These are phyloP conservation scores for Ustilago sp. DNA, from an alignment of 1,284 basidiomycete genomes.

Conservation along the genomic window DNA sequence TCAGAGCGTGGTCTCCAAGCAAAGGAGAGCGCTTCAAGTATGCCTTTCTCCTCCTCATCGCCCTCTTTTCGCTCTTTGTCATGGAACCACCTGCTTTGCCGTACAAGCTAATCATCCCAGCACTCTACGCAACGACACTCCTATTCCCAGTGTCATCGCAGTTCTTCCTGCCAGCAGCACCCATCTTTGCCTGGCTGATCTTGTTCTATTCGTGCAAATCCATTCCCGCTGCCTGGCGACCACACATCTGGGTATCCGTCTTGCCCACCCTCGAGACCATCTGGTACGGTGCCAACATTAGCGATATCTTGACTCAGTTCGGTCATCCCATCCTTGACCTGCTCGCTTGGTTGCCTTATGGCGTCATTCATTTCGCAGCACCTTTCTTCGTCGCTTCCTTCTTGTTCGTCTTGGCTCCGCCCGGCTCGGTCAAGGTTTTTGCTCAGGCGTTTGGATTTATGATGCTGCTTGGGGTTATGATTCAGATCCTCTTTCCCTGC, in stretches of 20 bases:
- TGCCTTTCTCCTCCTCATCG: constrained; percentile 68
- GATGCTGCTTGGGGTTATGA: constrained; percentile 88
- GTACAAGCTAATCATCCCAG: constrained; percentile 83
- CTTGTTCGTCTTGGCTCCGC: constrained; percentile 83
- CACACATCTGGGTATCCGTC: constrained; percentile 87
- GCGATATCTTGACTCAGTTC: constrained; percentile 91
- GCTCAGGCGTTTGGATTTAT: constrained; percentile 91
- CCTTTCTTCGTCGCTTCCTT: constrained; percentile 76
- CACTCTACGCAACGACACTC: constrained; percentile 78
- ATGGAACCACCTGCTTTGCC: constrained; percentile 80
- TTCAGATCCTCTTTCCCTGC: constrained; percentile 91
- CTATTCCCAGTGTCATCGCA: constrained; percentile 89
- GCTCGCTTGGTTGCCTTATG: constrained; percentile 95
- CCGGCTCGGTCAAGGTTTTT: constrained; percentile 85
- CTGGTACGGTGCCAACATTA: constrained; percentile 95
- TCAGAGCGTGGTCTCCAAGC: constrained; percentile 55
- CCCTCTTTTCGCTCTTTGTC: constrained; percentile 80
- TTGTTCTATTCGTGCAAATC: constrained; percentile 85
- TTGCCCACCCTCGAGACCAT: constrained; percentile 94
- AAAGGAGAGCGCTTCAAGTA: constrained; percentile 64
- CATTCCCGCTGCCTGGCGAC: constrained; percentile 81
- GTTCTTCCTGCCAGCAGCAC: constrained; percentile 89
- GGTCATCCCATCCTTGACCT: constrained; percentile 93
- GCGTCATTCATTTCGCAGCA: constrained; percentile 86
- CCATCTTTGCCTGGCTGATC: constrained; percentile 79